Percentiles rank a stretch among this genome's conserved stretches.
These are phyloP conservation scores for Coemansia nantahalensis DNA, from an alignment of 192 early-diverging fungal species.

Conservation along the genomic window DNA sequence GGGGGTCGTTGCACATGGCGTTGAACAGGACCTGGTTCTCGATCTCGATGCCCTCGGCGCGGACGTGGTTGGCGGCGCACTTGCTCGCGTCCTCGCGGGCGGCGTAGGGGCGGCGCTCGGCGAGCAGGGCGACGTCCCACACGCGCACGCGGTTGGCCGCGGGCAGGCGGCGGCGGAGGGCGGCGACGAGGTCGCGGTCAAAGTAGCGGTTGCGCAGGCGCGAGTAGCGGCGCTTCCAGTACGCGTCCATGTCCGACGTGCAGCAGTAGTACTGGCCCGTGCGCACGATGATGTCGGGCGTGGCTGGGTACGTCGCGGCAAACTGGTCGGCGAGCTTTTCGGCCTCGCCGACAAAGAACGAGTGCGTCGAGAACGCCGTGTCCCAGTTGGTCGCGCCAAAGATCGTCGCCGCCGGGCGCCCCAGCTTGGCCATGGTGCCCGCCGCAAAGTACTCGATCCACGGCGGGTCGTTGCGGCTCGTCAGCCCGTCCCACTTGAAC, in stretches of 20 bases:
- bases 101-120: conserved; percentile 24
- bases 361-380: conserved; percentile 29
- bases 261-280: conserved; percentile 57
- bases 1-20: conserved; percentile 15
- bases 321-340: conserved; percentile 22
- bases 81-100: conserved; percentile 16
- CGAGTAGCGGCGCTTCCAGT: conserved; percentile 38
- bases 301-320: conserved; percentile 19
- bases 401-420: conserved; percentile 22
- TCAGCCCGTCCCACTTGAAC: conserved; percentile 56
- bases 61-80: conserved; percentile 54
- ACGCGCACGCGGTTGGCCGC: conserved; percentile 3
- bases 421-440: background rate
- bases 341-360: conserved; percentile 25
- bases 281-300: conserved; percentile 46
- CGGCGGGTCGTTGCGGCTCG: conserved; percentile 39
- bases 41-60: conserved; percentile 45
- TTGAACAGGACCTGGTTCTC: conserved; percentile 49
- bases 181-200: conserved; percentile 19
- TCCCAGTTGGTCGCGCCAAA: conserved; percentile 56
- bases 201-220: conserved; percentile 25
- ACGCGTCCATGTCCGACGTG: conserved; percentile 31
- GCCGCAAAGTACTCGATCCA: conserved; percentile 27
- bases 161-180: conserved; percentile 12
- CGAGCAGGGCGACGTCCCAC: conserved; percentile 49